A percentile compares a stretch with the other conserved stretches of the same genome.
Evolutionary conservation across 2,329 filamentous ascomycete genomes (phyloP).

Genomic region (Fonsecaea multimorphosa): DNA sequence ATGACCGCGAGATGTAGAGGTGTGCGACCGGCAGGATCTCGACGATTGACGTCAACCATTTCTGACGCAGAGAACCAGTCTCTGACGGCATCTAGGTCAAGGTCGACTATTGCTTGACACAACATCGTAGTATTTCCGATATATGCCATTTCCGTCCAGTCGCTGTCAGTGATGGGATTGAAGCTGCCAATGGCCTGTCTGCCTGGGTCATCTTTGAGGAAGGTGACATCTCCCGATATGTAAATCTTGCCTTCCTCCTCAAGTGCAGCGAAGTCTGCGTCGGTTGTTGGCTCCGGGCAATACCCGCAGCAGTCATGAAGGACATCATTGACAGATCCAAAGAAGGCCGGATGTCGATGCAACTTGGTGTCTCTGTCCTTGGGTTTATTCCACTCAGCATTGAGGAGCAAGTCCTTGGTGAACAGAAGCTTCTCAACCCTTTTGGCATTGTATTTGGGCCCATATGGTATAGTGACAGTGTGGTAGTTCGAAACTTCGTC

Average conservation of each 20-base stretch:
- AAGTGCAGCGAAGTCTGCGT: constrained; percentile 73
- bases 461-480: constrained; percentile 63
- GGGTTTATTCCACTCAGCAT: constrained; percentile 79
- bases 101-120: constrained; percentile 80
- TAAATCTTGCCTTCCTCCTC: constrained; percentile 77
- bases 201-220: constrained; percentile 81
- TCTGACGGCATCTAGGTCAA: constrained; percentile 71
- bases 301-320: constrained; percentile 81
- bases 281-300: constrained; percentile 72
- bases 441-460: constrained; percentile 46
- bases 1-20: constrained; percentile 78
- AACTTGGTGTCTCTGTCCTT: constrained; percentile 77
- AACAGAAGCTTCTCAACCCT: constrained; percentile 82
- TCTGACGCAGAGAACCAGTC: constrained; percentile 71
- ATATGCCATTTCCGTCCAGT: constrained; percentile 93
- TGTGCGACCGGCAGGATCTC: constrained; percentile 79
- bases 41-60: constrained; percentile 70
- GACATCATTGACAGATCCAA: constrained; percentile 75
- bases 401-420: constrained; percentile 76
- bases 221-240: constrained; percentile 73
- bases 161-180: constrained; percentile 78
- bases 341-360: constrained; percentile 85
- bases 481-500: constrained; percentile 81
- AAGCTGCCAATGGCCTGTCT: constrained; percentile 75
- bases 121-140: constrained; percentile 77